A percentile compares a stretch with the other conserved stretches of the same genome.
Evolutionary conservation across 306 rosid species (phyloP).

Genomic region (Abrus precatorius): DNA sequence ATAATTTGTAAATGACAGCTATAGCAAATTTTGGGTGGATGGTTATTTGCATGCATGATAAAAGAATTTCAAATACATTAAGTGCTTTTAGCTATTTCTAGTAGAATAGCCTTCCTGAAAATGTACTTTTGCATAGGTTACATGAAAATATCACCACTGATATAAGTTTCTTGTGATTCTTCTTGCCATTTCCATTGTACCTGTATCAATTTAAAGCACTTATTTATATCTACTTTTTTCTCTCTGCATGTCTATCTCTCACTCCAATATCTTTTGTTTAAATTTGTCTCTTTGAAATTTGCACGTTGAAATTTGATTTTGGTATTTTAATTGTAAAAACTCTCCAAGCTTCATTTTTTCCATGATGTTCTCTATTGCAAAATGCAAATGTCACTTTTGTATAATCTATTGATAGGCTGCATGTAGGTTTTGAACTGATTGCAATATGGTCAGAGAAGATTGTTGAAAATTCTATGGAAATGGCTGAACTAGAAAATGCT

Average conservation of each 20-base stretch:
- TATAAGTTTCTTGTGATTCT: neutral
- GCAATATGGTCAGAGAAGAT: constrained; percentile 72
- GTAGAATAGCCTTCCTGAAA: constrained; percentile 10
- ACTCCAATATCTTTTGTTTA: neutral
- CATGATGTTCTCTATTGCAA: constrained; percentile 26
- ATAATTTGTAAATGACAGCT: constrained; percentile 2
- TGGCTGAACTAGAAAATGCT: constrained; percentile 82
- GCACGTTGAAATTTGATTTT: neutral
- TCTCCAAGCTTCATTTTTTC: constrained; percentile 36
- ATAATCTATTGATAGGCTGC: constrained; percentile 45
- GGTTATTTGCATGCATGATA: neutral
- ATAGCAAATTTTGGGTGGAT: neutral
- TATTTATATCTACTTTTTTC: constrained; percentile 6
- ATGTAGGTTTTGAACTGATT: constrained; percentile 73
- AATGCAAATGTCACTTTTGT: constrained; percentile 36
- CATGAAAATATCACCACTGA: neutral
- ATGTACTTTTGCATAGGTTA: neutral
- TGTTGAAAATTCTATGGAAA: constrained; percentile 70
- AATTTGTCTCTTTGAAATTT: neutral
- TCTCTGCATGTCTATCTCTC: neutral
- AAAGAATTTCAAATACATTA: neutral
- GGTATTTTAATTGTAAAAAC: constrained; percentile 34
- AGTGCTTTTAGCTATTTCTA: constrained; percentile 7
- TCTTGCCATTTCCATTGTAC: neutral
- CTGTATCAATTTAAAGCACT: neutral